Evolutionary conservation across 768 basidiomycete genomes (phyloP).

Genomic region (Auricularia sp.): DNA sequence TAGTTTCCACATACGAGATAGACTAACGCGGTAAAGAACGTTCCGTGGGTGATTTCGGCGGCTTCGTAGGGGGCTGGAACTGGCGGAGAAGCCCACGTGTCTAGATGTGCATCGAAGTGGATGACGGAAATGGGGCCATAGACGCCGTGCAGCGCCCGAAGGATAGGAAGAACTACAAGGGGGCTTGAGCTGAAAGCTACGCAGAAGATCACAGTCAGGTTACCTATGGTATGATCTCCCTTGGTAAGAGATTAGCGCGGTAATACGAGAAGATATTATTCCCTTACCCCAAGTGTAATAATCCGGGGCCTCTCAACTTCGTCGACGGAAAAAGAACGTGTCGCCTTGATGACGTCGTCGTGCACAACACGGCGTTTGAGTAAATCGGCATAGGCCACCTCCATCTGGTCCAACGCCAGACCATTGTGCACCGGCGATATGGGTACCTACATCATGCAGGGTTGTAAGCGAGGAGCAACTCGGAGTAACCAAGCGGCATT

Average conservation of each 20-base stretch:
- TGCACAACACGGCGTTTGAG: conserved; percentile 42
- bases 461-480: conserved; percentile 8
- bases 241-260: too few species aligned
- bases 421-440: conserved; percentile 72
- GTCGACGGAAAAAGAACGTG: conserved; percentile 38
- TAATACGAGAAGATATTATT: too few species aligned
- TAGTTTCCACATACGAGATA: neutral
- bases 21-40: conserved; percentile 57
- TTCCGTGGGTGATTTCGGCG: conserved; percentile 64
- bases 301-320: conserved; percentile 63
- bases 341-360: conserved; percentile 12
- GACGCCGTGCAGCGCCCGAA: conserved; percentile 64
- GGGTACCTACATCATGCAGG: conserved; percentile 25
- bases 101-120: conserved; percentile 72
- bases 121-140: conserved; percentile 79
- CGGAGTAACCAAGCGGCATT: conserved; percentile 22
- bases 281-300: conserved; percentile 45
- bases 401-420: conserved; percentile 76
- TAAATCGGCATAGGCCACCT: conserved; percentile 72
- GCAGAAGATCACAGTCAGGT: too few species aligned
- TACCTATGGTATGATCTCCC: conserved; percentile 71
- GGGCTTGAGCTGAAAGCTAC: too few species aligned
- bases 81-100: conserved; percentile 43
- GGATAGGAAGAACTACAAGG: conserved; percentile 56
- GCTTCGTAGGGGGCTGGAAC: conserved; percentile 25